Base-by-base conservation (phyloP, 1,139 yeast species). In the Yamadazyma atmosphaerica region DNA sequence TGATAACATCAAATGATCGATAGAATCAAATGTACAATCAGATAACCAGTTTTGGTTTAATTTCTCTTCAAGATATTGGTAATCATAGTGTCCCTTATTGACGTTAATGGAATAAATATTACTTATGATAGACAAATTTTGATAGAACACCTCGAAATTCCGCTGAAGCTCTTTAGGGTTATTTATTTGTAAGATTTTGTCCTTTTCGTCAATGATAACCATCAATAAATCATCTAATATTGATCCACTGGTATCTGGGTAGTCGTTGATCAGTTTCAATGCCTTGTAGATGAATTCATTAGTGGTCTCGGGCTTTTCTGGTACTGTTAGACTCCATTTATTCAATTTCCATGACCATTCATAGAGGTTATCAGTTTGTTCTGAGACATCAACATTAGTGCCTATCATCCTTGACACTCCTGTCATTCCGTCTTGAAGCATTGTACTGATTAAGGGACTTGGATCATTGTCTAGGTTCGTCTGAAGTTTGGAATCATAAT, bases 341-440 rank as follows among this genome's bases (percentile, higher is more conserved):
- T 72, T 75, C 27, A 86, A 60, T 52, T 83, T 83, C 95, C 95
- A 86, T 0, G 81, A 74, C 73, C 83, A 75, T 37, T 76, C 74
- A 44, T 55, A 66, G 3, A 34, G 32, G 25, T 36, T n/a, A 25
- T 44, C 38, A 4, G 39, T 7, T 6, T 24, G 26, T 5, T 25
- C 32, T 8, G 37, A n/a, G n/a, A n/a, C 37, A 12, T 12, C 28
- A 1, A 28, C 11, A 12, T 35, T 40, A 9, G 37, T 35, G 30
- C 60, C 55, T 10, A 63, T 54, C 22, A 67, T 42, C 26, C 65
- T 65, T 0, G 86, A 71, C 1, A 75, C 52, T 0, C 84, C 83
- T 35, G 66, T 56, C 44, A 76, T 55, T 1, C 84, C 85, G 41
- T 63, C 71, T 0, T 60, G 45, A 14, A 68, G 44, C 56, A 81